phyloP scores from a whole-genome alignment of 495 filamentous ascomycete species.

The Trypethelium eluteriae region DNA sequence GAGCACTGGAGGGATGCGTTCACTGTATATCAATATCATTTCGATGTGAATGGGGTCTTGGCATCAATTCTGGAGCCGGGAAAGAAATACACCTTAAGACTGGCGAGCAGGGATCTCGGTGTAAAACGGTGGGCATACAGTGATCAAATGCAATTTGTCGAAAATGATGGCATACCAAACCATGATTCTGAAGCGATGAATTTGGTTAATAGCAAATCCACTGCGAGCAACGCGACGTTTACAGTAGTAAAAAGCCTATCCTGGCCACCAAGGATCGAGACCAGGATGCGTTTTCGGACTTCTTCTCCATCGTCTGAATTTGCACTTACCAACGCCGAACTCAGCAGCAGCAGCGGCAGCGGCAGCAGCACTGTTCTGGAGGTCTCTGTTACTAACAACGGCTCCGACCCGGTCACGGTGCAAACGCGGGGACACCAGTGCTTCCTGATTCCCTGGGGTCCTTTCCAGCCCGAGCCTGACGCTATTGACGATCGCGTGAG shows the following conservation, averaged over 20 bases:
- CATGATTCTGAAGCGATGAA: conserved; percentile 21
- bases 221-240: conserved; percentile 27
- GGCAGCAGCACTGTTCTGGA: conserved; percentile 12
- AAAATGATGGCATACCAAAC: conserved; percentile 16
- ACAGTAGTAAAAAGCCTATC: conserved; percentile 19
- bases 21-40: conserved; percentile 24
- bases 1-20: conserved; percentile 25
- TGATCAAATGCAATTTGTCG: conserved; percentile 18
- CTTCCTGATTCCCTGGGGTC: conserved; percentile 26
- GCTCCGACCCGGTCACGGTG: conserved; percentile 20
- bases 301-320: conserved; percentile 14
- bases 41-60: conserved; percentile 25
- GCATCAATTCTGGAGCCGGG: conserved; percentile 23
- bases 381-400: conserved; percentile 22
- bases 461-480: conserved; percentile 21
- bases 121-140: conserved; percentile 21
- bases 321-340: conserved; percentile 14
- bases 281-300: conserved; percentile 24
- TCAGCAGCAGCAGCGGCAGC: conserved; percentile 11
- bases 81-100: conserved; percentile 25
- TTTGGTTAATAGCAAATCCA: conserved; percentile 27
- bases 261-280: conserved; percentile 25
- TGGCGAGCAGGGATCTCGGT: conserved; percentile 23
- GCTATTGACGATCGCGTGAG: conserved; percentile 5
- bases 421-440: conserved; percentile 26